phyloP scores from a whole-genome alignment of 495 filamentous ascomycete species.

The Podospora comata region DNA sequence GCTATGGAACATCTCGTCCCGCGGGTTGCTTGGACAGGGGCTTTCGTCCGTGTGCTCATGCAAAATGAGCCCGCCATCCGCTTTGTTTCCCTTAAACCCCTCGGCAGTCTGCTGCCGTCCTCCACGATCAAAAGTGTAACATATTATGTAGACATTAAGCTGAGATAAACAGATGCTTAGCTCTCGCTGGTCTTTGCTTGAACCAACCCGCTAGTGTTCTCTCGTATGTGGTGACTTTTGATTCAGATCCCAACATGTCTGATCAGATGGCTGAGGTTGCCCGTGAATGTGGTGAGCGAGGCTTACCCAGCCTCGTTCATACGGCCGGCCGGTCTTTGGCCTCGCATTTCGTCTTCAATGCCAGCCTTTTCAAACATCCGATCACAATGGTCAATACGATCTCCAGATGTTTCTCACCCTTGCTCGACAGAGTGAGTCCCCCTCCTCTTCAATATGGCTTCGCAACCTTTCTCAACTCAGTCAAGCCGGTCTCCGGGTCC shows the following conservation, averaged over 20 bases:
- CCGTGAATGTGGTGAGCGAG: not conserved
- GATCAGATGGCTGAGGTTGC: not conserved
- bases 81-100: not conserved
- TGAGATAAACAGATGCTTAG: not conserved
- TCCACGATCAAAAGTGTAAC: not conserved
- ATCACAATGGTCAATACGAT: not conserved
- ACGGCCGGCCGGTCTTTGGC: too few species aligned
- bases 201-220: not conserved
- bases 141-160: not conserved
- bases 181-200: not conserved
- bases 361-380: not conserved
- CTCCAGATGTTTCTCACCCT: not conserved
- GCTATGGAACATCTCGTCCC: conserved; percentile 11
- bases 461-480: conserved; percentile 86
- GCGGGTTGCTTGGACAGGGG: conserved; percentile 1
- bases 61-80: not conserved
- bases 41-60: conserved; percentile 6
- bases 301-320: not conserved
- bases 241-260: not conserved
- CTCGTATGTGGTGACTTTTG: not conserved
- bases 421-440: not conserved
- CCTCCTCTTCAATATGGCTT: conserved; percentile 68
- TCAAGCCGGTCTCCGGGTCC: conserved; percentile 73
- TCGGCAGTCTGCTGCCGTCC: not conserved
- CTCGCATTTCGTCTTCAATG: too few species aligned